phyloP scores from a whole-genome alignment of 495 filamentous ascomycete species.

The Neurospora sp. region DNA sequence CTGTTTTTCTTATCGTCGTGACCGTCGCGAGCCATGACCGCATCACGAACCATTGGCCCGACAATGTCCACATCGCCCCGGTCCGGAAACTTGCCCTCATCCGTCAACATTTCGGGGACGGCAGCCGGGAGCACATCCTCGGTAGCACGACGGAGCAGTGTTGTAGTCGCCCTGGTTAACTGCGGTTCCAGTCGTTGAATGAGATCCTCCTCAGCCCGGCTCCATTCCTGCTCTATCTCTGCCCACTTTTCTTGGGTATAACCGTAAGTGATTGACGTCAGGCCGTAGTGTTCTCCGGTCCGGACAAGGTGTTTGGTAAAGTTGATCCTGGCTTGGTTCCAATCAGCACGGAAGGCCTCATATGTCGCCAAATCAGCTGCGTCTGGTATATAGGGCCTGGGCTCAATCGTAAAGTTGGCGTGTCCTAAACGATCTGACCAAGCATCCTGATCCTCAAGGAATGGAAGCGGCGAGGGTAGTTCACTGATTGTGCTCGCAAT shows the following conservation, averaged over 20 bases:
- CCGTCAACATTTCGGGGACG: conserved; percentile 41
- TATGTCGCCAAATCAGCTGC: conserved; percentile 47
- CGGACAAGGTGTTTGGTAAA: conserved; percentile 77
- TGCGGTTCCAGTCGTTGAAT: conserved; percentile 37
- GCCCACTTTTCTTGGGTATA: conserved; percentile 81
- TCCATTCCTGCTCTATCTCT: conserved; percentile 63
- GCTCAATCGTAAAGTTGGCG: conserved; percentile 83
- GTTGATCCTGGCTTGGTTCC: conserved; percentile 70
- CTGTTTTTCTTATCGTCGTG: conserved; percentile 28
- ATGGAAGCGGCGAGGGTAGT: conserved; percentile 38
- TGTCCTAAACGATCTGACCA: conserved; percentile 82
- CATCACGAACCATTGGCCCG: conserved; percentile 73
- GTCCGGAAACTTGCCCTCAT: conserved; percentile 75
- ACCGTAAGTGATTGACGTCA: conserved; percentile 71
- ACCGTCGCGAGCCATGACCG: conserved; percentile 27
- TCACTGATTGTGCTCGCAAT: conserved; percentile 26
- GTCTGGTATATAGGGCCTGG: conserved; percentile 67
- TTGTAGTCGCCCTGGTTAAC: not conserved
- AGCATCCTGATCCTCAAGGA: conserved; percentile 57
- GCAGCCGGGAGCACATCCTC: conserved; percentile 33
- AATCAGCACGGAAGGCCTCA: conserved; percentile 60
- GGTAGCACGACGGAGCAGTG: conserved; percentile 16
- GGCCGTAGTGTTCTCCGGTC: conserved; percentile 77
- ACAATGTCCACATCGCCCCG: conserved; percentile 87
- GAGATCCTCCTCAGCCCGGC: conserved; percentile 49